Evolutionary conservation across 139 green algal genomes (phyloP), one percentile per base, ranked within the genome.

Genomic region (Pleodorina starrii): DNA sequence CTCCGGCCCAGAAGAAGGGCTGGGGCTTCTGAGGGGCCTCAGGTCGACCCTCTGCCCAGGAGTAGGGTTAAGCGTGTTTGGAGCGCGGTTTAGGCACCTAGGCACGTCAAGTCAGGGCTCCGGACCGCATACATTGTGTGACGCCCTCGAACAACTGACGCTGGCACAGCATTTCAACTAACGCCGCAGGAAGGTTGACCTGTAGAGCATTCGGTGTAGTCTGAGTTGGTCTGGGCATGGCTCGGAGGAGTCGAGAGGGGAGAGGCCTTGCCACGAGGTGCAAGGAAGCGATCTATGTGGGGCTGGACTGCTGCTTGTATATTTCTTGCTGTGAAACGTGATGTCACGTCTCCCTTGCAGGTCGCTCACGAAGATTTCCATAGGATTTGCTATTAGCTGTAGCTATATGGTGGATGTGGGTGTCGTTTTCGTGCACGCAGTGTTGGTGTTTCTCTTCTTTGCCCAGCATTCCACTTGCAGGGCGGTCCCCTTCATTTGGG

Each of bases 21-120:
- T 87, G 80, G 80, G 80, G 80, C 42, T 87, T 87, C 36, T 87
- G 27, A 60, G 25, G 44, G 0, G 42, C 2, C 19, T 63, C 44
- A 5, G 5, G 6, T 66, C 2, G 54, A 12, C 29, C 21, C 21
- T 66, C 51, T 60, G 14, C 29, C 21, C 5, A 4, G 29, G 54
- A 12, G 54, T 25, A 66, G 54, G 54, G 5, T 12, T 66, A 12
- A 66, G 25, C 7, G 29, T 21, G 5, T 12, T 27, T 66, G 5
- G 21, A 66, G 54, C 54, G 54, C 54, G 54, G 21, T 32, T 5
- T 27, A 66, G 25, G 25, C 14, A 60, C 29, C 2, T 66, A 25
- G 7, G 5, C 21, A 21, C 21, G 21, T 66, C 54, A 66, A 32
- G 54, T 12, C 5, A 25, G 54, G 29, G 21, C 7, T 14, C 17